Conservation (phyloP, 495 filamentous ascomycete species). For the Aspergillus conjunctus region DNA sequence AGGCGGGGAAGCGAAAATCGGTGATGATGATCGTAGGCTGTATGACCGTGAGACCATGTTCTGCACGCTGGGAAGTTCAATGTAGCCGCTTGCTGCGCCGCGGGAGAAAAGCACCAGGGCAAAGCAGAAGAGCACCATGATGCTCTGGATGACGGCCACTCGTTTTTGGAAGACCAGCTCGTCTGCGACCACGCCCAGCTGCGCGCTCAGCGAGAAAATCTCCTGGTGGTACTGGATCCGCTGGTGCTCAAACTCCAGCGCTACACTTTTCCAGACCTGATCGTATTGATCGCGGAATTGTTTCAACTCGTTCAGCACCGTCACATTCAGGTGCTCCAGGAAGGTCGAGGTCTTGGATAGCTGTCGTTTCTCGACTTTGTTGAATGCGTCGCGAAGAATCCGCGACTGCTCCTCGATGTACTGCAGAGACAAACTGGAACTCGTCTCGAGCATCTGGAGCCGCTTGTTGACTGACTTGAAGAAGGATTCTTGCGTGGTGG, state of each 20-base stretch:
- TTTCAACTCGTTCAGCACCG: conserved; percentile 81
- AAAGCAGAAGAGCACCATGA: conserved; percentile 85
- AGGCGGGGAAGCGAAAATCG: conserved; percentile 46
- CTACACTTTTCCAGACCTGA: conserved; percentile 92
- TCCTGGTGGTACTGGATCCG: conserved; percentile 78
- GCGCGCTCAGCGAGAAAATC: conserved; percentile 75
- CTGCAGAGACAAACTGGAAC: conserved; percentile 87
- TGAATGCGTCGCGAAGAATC: conserved; percentile 87
- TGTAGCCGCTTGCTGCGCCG: conserved; percentile 46
- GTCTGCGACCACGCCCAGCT: conserved; percentile 84
- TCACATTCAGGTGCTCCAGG: conserved; percentile 79
- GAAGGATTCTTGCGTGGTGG: conserved; percentile 93
- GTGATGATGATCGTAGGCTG: conserved; percentile 44
- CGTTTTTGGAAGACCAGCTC: conserved; percentile 96
- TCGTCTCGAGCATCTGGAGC: conserved; percentile 85
- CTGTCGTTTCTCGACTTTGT: conserved; percentile 87
- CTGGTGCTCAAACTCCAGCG: conserved; percentile 87
- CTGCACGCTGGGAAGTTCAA: conserved; percentile 59
- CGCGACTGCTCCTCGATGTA: conserved; percentile 97
- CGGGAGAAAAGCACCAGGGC: conserved; percentile 80
- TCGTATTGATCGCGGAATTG: conserved; percentile 86
- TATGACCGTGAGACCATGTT: conserved; percentile 57
- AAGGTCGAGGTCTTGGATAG: conserved; percentile 79
- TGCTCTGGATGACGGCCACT: conserved; percentile 84
- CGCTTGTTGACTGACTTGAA: conserved; percentile 96